A percentile compares a stretch with the other conserved stretches of the same genome.
Evolutionary conservation across 352 stramenopile species (phyloP).

Genomic region (Phytophthora pisi): DNA sequence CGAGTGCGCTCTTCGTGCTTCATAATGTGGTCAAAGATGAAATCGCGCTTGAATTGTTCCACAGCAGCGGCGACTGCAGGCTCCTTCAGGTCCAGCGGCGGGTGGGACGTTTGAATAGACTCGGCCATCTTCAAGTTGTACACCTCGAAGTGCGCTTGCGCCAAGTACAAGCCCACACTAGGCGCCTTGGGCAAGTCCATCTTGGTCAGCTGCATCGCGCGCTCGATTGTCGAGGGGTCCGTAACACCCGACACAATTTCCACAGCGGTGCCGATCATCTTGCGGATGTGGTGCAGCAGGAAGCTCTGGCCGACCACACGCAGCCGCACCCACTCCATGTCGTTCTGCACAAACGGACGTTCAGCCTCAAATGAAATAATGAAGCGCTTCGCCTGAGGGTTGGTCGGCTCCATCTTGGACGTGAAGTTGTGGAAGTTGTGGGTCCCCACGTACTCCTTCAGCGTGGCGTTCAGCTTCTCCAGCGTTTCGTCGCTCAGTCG

Average conservation of each 20-base stretch:
- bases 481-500: slow-evolving; percentile 65
- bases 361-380: slow-evolving; percentile 92
- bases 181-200: slow-evolving; percentile 89
- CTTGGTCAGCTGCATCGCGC: slow-evolving; percentile 73
- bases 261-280: slow-evolving; percentile 94
- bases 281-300: slow-evolving; percentile 98
- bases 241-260: slow-evolving; percentile 76
- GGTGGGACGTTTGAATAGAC: slow-evolving; percentile 69
- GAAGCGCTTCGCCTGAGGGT: slow-evolving; percentile 87
- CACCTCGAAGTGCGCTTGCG: slow-evolving; percentile 85
- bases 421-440: slow-evolving; percentile 99
- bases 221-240: slow-evolving; percentile 52
- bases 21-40: slow-evolving; percentile 88
- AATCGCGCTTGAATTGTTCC: slow-evolving; percentile 79
- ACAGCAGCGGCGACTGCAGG: slow-evolving; percentile 50
- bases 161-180: slow-evolving; percentile 86
- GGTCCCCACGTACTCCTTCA: slow-evolving; percentile 84
- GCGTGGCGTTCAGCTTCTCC: slow-evolving; percentile 51
- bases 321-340: slow-evolving; percentile 96
- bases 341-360: slow-evolving; percentile 83
- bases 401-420: slow-evolving; percentile 84
- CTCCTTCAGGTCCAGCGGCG: slow-evolving; percentile 70
- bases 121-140: slow-evolving; percentile 85
- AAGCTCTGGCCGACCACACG: slow-evolving; percentile 97
- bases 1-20: slow-evolving; percentile 74